Conservation (phyloP, 805 yeast species). For the Metahyphopichia silvanorum region DNA sequence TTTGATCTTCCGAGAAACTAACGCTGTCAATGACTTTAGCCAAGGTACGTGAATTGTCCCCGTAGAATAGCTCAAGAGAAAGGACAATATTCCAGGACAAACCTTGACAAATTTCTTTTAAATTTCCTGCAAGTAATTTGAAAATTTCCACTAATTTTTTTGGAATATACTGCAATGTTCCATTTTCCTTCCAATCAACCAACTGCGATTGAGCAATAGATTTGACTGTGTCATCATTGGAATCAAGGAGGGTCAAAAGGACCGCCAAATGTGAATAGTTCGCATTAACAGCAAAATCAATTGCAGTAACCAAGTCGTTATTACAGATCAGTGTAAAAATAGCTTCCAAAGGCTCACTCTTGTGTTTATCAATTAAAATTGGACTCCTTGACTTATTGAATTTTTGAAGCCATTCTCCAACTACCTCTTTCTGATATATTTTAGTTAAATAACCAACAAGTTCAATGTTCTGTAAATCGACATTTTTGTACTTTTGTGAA, state of each 20-base stretch:
- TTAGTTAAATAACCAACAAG: constrained; percentile 13
- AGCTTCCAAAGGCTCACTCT: constrained; percentile 44
- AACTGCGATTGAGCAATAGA: constrained; percentile 60
- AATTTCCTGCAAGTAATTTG: constrained; percentile 57
- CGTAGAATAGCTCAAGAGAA: constrained; percentile 61
- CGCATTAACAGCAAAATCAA: constrained; percentile 54
- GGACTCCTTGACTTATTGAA: constrained; percentile 37
- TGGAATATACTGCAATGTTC: constrained; percentile 48
- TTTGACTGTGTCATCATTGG: constrained; percentile 59
- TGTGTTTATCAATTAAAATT: constrained; percentile 13
- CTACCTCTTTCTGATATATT: constrained; percentile 36
- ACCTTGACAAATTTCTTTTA: constrained; percentile 35
- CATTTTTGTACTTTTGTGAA: constrained; percentile 6
- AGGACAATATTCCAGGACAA: constrained; percentile 68
- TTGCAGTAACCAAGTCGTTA: constrained; percentile 62
- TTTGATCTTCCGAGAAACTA: constrained; percentile 9
- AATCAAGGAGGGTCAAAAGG: constrained; percentile 65
- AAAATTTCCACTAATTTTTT: constrained; percentile 53
- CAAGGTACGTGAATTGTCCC: constrained; percentile 28
- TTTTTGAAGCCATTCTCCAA: constrained; percentile 57
- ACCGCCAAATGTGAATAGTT: constrained; percentile 70
- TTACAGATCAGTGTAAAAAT: constrained; percentile 50
- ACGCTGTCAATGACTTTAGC: constrained; percentile 9
- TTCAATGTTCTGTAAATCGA: constrained; percentile 9
- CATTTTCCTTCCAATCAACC: constrained; percentile 55